Conservation (phyloP, 345 rosid species). For the thale cress (Arabidopsis thaliana) region TAIR10.1 NC_003070.9:12266501-12267000, state of each 20-base stretch:
- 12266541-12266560: constrained; percentile 4
- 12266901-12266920: too few species aligned
- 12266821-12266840: neutral
- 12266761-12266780: constrained; percentile 20
- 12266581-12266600: constrained; percentile 97
- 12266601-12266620: constrained; percentile 90
- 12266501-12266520: neutral
- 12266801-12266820: neutral
- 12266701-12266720: constrained; percentile 17
- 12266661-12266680: constrained; percentile 19
- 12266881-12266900: neutral
- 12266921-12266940: too few species aligned
- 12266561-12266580: constrained; percentile 38
- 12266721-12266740: constrained; percentile 22
- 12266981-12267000: too few species aligned
- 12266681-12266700: constrained; percentile 11
- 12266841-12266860: neutral
- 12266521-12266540: neutral
- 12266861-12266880: neutral
- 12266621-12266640: constrained; percentile 92
- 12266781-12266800: neutral
- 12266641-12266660: constrained; percentile 68
- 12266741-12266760: constrained; percentile 2
- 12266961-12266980: too few species aligned
- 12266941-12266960: too few species aligned